Evolutionary conservation across 2,329 filamentous ascomycete species (phyloP).

Genomic region (Monilinia aucupariae): DNA sequence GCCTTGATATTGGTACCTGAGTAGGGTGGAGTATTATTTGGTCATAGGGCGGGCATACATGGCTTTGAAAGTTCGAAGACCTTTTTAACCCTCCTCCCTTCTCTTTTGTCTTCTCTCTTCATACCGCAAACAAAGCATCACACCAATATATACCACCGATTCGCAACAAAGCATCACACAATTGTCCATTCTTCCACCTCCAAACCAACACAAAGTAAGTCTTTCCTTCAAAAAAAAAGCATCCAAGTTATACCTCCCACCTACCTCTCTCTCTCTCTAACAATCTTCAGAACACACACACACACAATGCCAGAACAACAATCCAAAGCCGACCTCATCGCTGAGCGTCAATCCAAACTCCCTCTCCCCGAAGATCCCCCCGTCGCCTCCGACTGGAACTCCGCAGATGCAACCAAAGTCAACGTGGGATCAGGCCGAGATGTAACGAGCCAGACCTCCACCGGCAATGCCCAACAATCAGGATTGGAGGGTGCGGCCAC

Average conservation of each 20-base stretch:
- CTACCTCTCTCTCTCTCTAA: background rate
- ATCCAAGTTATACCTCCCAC: background rate
- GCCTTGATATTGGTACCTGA: conserved; percentile 6
- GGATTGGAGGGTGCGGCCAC: conserved; percentile 57
- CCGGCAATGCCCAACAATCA: conserved; percentile 43
- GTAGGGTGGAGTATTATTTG: conserved; percentile 6
- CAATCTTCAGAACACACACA: background rate
- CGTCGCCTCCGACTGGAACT: conserved; percentile 72
- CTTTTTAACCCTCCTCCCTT: conserved; percentile 5
- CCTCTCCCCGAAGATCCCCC: conserved; percentile 75
- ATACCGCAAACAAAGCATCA: conserved; percentile 8
- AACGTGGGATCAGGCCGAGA: conserved; percentile 53
- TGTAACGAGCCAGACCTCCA: conserved; percentile 43
- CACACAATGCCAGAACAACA: conserved; percentile 33
- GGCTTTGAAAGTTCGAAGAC: background rate
- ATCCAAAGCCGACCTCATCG: conserved; percentile 59
- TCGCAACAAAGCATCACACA: background rate
- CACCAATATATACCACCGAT: background rate
- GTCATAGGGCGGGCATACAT: conserved; percentile 5
- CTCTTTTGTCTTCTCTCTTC: background rate
- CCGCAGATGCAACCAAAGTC: conserved; percentile 60
- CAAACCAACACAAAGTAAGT: background rate
- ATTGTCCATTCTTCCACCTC: background rate
- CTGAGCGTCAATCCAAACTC: conserved; percentile 64
- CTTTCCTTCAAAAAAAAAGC: background rate